Base-by-base conservation (phyloP, 2,329 filamentous ascomycete species). In the Trichoderma endophyticum region DNA sequence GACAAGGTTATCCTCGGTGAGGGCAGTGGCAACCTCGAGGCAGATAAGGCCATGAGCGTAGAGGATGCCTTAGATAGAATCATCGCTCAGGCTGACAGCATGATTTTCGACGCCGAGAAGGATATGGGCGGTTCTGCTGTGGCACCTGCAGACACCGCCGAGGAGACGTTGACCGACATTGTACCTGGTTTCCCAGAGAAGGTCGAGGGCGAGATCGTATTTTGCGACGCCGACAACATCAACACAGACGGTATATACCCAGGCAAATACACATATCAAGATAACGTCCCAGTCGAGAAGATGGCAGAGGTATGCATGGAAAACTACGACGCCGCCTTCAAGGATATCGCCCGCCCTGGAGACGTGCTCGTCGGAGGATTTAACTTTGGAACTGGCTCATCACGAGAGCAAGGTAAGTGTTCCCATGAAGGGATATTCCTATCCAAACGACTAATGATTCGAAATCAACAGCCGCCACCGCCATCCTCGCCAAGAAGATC, bases 191-290 rank as follows among this genome's bases (percentile, higher is more conserved):
- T 98, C 80, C 94, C 95, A 0, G 92, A 94, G 76, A 90, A 90
- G 73, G 89, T 98, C 14, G 85, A 86, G 14, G 95, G 95, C 26
- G 93, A 98, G 81, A 97, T 98, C 72, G 86, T 97, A 61, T 97
- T 96, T 82, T 69, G 51, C 21, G 56, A 59, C 24, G 28, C 26
- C 0, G 84, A 87, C 75, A 97, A 97, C 82, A 89, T 98, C 80
- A 93, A 96, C 82, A 98, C 95, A 0, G 95, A 98, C 78, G 91
- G 88, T 70, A 97, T 98, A 80, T 98, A 98, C 81, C 92, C 94
- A 0, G 94, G 93, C 6, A 95, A 95, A 79, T 94, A 93, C 81
- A 98, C 95, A 0, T 98, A 98, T 82, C 93, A 97, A 79, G 95
- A 98, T 83, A 1, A 48, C 18, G 43, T 48, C n/a, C 43, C 43